Conservation (phyloP, 345 rosid genomes). For the Limnanthes douglasii region DNA sequence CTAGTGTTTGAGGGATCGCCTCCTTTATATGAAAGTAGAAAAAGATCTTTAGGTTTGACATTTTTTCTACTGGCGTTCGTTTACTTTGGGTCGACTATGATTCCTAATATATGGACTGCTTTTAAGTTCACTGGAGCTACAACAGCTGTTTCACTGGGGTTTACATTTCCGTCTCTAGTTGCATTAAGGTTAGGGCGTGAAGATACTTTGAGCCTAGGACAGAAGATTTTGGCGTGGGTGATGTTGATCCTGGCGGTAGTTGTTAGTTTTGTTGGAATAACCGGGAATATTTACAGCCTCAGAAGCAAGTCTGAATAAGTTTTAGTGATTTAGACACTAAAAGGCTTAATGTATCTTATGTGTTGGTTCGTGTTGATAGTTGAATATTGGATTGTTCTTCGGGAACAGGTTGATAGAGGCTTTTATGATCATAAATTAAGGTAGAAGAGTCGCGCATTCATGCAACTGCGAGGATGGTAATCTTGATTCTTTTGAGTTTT, state of each 20-base stretch:
- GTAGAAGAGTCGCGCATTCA: too few species aligned
- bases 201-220: conserved; percentile 28
- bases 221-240: conserved; percentile 39
- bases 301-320: conserved; percentile 23
- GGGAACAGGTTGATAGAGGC: conserved; percentile 14
- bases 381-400: conserved; percentile 1
- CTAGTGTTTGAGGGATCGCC: conserved; percentile 52
- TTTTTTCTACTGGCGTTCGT: conserved; percentile 36
- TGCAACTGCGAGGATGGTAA: too few species aligned
- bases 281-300: conserved; percentile 64
- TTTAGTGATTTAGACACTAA: not conserved
- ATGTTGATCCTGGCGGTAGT: conserved; percentile 60
- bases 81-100: conserved; percentile 76
- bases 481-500: too few species aligned
- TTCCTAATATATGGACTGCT: conserved; percentile 95
- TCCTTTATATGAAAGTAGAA: conserved; percentile 70
- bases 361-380: too few species aligned
- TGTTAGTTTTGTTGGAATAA: conserved; percentile 61
- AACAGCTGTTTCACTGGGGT: conserved; percentile 86
- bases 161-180: conserved; percentile 77
- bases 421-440: too few species aligned
- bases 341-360: too few species aligned
- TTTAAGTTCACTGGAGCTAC: conserved; percentile 99
- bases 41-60: conserved; percentile 60
- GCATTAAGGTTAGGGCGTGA: conserved; percentile 51